phyloP scores from a whole-genome alignment of 192 early-diverging fungal species.

The Podila epigama region DNA sequence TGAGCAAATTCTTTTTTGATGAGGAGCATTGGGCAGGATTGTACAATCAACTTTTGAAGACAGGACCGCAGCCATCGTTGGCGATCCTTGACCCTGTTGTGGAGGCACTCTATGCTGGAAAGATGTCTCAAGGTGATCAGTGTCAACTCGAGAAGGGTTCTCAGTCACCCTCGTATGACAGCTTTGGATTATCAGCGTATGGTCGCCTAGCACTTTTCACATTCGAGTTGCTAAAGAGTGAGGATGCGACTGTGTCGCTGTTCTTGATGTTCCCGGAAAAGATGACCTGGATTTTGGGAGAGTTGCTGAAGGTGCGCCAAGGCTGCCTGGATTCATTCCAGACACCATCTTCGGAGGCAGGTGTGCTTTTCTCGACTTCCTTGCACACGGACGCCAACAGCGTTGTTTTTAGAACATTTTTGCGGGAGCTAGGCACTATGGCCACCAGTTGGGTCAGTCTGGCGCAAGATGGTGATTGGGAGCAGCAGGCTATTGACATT shows the following conservation, averaged over 20 bases:
- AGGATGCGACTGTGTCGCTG: conserved; percentile 14
- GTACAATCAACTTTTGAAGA: conserved; percentile 26
- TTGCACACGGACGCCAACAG: conserved; percentile 31
- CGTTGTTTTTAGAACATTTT: conserved; percentile 40
- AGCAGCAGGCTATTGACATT: conserved; percentile 18
- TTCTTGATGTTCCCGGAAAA: conserved; percentile 37
- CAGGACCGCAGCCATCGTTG: conserved; percentile 32
- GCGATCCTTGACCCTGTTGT: conserved; percentile 26
- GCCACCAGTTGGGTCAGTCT: conserved; percentile 27
- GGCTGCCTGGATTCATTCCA: conserved; percentile 44
- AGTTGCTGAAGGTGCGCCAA: conserved; percentile 36
- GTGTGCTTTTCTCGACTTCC: conserved; percentile 37
- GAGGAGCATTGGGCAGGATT: conserved; percentile 51
- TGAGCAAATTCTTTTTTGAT: conserved; percentile 39
- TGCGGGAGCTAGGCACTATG: conserved; percentile 24
- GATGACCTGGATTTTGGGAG: conserved; percentile 43
- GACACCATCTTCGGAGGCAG: conserved; percentile 31
- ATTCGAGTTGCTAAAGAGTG: conserved; percentile 49
- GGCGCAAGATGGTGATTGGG: conserved; percentile 28
- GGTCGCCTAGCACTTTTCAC: conserved; percentile 54
- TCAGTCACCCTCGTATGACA: conserved; percentile 40
- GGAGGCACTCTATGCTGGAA: conserved; percentile 25
- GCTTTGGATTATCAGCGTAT: conserved; percentile 58
- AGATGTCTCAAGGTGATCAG: not conserved
- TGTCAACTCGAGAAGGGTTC: not conserved